Evolutionary conservation across 352 stramenopile genomes (phyloP).

Genomic region (Phytopythium delawarense): DNA sequence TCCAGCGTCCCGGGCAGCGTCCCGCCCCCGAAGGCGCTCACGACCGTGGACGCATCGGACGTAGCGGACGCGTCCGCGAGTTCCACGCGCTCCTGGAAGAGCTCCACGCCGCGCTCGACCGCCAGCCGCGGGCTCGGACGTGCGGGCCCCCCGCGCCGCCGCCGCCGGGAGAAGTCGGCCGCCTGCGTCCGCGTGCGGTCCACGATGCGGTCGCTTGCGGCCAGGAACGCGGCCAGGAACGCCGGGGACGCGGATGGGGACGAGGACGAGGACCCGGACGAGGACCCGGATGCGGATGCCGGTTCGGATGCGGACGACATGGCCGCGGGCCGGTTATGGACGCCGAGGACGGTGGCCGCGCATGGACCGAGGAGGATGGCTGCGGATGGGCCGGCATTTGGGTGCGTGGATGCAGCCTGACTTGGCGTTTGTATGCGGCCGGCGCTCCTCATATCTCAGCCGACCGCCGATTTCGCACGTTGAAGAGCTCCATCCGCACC

Average conservation of each 20-base stretch:
- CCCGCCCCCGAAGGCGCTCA: slow-evolving; percentile 53
- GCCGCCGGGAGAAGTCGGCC: slow-evolving; percentile 37
- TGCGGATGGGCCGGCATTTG: no score
- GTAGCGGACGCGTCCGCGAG: slow-evolving; percentile 7
- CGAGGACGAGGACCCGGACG: neutral
- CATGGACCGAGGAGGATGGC: no score
- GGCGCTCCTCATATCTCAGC: no score
- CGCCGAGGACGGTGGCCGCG: no score
- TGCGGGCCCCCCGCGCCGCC: slow-evolving; percentile 29
- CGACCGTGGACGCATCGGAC: slow-evolving; percentile 23
- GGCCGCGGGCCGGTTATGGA: no score
- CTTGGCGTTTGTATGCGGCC: no score
- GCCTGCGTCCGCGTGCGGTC: slow-evolving; percentile 48
- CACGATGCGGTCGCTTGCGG: slow-evolving; percentile 50
- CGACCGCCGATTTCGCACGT: no score
- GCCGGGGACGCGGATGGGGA: neutral
- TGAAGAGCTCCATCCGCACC: no score
- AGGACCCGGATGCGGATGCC: neutral
- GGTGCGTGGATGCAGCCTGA: no score
- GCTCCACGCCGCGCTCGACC: slow-evolving; percentile 33
- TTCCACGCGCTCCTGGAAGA: slow-evolving; percentile 55
- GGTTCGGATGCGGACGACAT: no score
- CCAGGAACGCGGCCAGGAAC: slow-evolving; percentile 34
- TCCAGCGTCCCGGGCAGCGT: slow-evolving; percentile 40
- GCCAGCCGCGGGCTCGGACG: slow-evolving; percentile 37